phyloP scores from a whole-genome alignment of 2,329 filamentous ascomycete genomes.

The Periconia macrospinosa region DNA sequence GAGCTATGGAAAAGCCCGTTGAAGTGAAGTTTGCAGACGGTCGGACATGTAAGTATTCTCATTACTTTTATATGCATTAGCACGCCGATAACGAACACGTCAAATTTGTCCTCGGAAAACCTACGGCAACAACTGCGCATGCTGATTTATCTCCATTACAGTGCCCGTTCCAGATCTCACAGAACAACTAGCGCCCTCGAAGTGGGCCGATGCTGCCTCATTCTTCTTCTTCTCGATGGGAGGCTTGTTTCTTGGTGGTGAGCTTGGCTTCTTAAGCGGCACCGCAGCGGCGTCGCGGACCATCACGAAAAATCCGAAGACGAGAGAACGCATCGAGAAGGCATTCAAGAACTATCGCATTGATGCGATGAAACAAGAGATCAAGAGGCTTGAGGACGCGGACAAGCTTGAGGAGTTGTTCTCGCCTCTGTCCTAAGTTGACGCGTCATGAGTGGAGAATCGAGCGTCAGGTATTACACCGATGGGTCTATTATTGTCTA shows the following conservation, averaged over 20 bases:
- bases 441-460: neutral
- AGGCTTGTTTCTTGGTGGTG: conserved; percentile 66
- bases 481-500: too few species aligned
- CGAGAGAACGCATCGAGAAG: conserved; percentile 60
- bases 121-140: neutral
- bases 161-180: conserved; percentile 66
- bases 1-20: conserved; percentile 62
- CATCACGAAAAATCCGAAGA: conserved; percentile 58
- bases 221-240: conserved; percentile 65
- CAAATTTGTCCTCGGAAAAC: too few species aligned
- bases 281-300: conserved; percentile 56
- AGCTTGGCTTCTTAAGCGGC: conserved; percentile 63
- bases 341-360: conserved; percentile 66
- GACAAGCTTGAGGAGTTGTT: conserved; percentile 34
- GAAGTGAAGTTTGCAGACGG: conserved; percentile 65
- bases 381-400: conserved; percentile 56
- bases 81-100: neutral
- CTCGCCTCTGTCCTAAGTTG: conserved; percentile 1
- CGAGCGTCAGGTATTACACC: too few species aligned
- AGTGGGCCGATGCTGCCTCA: conserved; percentile 62
- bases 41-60: conserved; percentile 51
- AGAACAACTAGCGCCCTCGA: conserved; percentile 58
- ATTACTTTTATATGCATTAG: neutral
- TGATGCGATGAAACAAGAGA: conserved; percentile 64
- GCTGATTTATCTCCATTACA: conserved; percentile 24